Evolutionary conservation across 345 rosid genomes (phyloP).

Genomic region (Excoecaria cochinchinensis): DNA sequence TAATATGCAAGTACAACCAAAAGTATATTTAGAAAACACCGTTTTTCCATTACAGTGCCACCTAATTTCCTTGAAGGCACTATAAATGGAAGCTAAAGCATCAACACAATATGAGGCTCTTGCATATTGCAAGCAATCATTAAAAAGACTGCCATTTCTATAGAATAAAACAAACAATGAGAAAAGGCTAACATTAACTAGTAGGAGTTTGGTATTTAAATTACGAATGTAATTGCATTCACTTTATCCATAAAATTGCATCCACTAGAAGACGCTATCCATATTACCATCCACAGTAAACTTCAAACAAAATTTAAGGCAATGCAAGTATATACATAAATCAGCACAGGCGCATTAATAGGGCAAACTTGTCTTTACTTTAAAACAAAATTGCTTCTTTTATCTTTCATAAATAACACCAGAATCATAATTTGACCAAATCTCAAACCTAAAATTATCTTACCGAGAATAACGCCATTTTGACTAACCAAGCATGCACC

Average conservation of each 20-base stretch:
- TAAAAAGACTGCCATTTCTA: neutral
- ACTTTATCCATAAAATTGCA: neutral
- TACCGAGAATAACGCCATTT: conserved; percentile 86
- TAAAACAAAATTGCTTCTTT: neutral
- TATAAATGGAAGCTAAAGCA: neutral
- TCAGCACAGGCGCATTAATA: neutral
- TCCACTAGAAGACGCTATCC: neutral
- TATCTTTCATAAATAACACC: neutral
- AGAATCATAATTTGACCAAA: neutral
- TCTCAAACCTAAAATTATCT: conserved; percentile 15
- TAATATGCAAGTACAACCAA: neutral
- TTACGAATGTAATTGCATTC: neutral
- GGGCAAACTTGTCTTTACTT: neutral
- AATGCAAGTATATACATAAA: neutral
- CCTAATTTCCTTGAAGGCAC: neutral
- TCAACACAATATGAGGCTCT: neutral
- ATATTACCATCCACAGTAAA: neutral
- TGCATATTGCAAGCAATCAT: neutral
- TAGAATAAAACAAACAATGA: neutral
- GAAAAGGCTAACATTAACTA: neutral
- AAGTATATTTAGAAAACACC: neutral
- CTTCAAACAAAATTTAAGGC: neutral
- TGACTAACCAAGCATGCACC: conserved; percentile 95
- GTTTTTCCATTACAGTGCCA: neutral
- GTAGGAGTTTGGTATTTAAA: neutral